Evolutionary conservation across 2,329 filamentous ascomycete genomes (phyloP), one percentile per base, ranked within the genome.

Genomic region (Trichoderma polysporum): DNA sequence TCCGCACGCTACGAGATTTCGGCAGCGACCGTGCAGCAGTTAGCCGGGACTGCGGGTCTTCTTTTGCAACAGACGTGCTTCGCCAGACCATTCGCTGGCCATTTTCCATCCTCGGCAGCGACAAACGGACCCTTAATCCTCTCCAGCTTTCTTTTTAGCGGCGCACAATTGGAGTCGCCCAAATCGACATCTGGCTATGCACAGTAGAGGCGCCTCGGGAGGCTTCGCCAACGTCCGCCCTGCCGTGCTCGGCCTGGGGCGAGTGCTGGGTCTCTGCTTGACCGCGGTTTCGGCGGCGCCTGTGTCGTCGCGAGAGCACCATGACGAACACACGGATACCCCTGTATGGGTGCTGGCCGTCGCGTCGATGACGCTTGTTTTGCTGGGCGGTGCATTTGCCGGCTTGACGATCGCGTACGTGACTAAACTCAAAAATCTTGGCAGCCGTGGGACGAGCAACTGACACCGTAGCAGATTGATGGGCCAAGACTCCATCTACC

Each of bases 351-450:
- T 94, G 53, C 93, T 97, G 75, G 85, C 95, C 69, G 83, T 89
- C 66, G 84, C 93, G 33, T 96, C 94, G 19, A 86, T 92, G 68
- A 85, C 88, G 27, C 85, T 99, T 66, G 95, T 98, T 10, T 82
- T 98, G 68, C 85, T 92, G 0, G 95, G 95, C 69, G 95, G 95
- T 69, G 93, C 92, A 45, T 99, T 99, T 81, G 95, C 95, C 10
- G 95, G 95, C 37, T 81, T 99, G 78, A 99, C 95, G 19, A 93
- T 95, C 76, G 92, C 92, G 85, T 90, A 81, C 77, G 88, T 84
- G 56, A 61, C 41, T 56, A 64, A 33, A 10, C 70, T 66, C 65
- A 63, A 68, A 63, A 68, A 49, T 7, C 25, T 22, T 33, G 50
- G 37, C 60, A 15, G 19, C 4, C 17, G 50, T 68, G 22, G n/a